Evolutionary conservation across 495 filamentous ascomycete species (phyloP).

Genomic region (Immersiella caudata): DNA sequence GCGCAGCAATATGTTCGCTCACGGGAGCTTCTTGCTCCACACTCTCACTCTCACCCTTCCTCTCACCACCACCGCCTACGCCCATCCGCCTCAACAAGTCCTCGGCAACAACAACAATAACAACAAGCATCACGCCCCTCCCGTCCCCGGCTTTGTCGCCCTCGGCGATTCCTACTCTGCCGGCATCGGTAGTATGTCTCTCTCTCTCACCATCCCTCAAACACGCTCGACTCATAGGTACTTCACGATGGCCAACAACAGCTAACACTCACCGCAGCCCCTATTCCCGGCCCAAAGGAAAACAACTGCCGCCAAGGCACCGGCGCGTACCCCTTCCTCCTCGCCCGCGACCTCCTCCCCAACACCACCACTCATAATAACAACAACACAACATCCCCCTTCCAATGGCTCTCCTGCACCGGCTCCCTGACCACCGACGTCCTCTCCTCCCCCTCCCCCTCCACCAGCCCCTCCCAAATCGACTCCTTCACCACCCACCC

Average conservation of each 20-base stretch:
- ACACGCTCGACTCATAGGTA: no score
- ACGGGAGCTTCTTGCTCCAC: background rate
- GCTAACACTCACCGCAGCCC: background rate
- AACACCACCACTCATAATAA: constrained; percentile 24
- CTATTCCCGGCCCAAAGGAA: constrained; percentile 27
- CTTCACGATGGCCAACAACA: no score
- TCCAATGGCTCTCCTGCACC: constrained; percentile 48
- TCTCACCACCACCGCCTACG: background rate
- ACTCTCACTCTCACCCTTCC: background rate
- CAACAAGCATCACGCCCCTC: background rate
- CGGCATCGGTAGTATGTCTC: background rate
- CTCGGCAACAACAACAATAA: background rate
- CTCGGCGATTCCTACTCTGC: constrained; percentile 48
- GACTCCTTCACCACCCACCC: constrained; percentile 38
- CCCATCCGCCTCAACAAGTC: background rate
- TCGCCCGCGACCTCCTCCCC: constrained; percentile 36
- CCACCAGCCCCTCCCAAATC: constrained; percentile 39
- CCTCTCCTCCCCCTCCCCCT: constrained; percentile 29
- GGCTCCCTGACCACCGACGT: constrained; percentile 42
- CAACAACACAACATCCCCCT: constrained; percentile 25
- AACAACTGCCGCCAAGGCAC: constrained; percentile 46
- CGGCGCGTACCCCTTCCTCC: constrained; percentile 42
- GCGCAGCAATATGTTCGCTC: background rate
- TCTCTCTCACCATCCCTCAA: background rate
- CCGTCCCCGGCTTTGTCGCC: constrained; percentile 41